Conservation (phyloP, 2,329 filamentous ascomycete genomes). For the Aspergillus brunneoviolaceus region DNA sequence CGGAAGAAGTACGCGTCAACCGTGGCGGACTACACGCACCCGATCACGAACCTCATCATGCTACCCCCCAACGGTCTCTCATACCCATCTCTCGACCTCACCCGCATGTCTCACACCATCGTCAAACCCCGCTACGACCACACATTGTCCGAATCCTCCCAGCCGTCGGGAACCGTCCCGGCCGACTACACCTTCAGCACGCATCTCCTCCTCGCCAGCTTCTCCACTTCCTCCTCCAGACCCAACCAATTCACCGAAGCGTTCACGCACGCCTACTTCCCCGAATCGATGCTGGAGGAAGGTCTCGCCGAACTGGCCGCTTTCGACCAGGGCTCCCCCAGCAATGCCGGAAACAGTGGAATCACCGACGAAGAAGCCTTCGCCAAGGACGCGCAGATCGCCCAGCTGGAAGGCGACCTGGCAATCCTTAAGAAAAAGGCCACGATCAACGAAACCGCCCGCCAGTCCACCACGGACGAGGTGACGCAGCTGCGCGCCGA, state of each 20-base stretch:
- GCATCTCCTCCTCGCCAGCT: conserved; percentile 32
- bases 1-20: conserved; percentile 67
- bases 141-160: conserved; percentile 36
- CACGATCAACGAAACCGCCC: conserved; percentile 36
- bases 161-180: conserved; percentile 40
- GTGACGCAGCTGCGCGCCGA: conserved; percentile 39
- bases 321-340: conserved; percentile 27
- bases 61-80: conserved; percentile 59
- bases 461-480: conserved; percentile 36
- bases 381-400: conserved; percentile 28
- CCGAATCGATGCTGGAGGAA: conserved; percentile 41
- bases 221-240: conserved; percentile 4
- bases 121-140: conserved; percentile 68
- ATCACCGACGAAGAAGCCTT: conserved; percentile 18
- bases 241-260: conserved; percentile 36
- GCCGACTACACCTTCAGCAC: conserved; percentile 44
- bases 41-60: conserved; percentile 79
- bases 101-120: conserved; percentile 59
- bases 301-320: conserved; percentile 40
- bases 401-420: conserved; percentile 42
- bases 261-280: conserved; percentile 41
- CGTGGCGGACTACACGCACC: conserved; percentile 71
- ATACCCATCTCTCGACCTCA: conserved; percentile 33
- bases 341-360: conserved; percentile 15
- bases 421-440: conserved; percentile 39